A percentile compares a stretch with the other conserved stretches of the same genome.
phyloP scores from a whole-genome alignment of 2,329 filamentous ascomycete genomes.

The Botrytis pseudocinerea region DNA sequence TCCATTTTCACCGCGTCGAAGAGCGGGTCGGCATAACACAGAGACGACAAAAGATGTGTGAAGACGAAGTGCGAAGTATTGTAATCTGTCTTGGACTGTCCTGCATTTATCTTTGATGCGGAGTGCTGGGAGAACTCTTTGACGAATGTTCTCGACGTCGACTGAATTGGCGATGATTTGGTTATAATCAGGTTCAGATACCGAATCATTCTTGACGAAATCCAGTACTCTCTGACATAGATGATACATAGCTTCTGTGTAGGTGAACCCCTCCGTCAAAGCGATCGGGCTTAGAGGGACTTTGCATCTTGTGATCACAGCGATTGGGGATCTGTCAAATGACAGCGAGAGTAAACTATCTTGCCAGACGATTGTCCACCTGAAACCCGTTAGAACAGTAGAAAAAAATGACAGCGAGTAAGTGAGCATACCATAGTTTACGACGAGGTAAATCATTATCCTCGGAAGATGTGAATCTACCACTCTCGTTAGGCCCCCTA shows the following conservation, averaged over 20 bases:
- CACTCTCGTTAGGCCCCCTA: conserved; percentile 37
- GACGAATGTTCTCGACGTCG: conserved; percentile 43
- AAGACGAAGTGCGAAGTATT: conserved; percentile 64
- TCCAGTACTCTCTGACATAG: conserved; percentile 61
- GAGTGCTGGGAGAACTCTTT: conserved; percentile 55
- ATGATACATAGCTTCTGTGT: conserved; percentile 66
- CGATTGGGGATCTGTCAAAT: conserved; percentile 66
- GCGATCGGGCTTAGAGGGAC: conserved; percentile 57
- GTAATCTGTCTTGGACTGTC: conserved; percentile 61
- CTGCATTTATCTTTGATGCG: conserved; percentile 63
- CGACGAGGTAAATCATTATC: conserved; percentile 38
- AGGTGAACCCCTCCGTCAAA: conserved; percentile 53
- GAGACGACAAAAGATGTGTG: conserved; percentile 67
- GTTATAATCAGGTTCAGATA: conserved; percentile 35
- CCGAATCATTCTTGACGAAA: conserved; percentile 37
- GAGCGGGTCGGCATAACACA: conserved; percentile 62
- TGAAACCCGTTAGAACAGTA: conserved; percentile 37
- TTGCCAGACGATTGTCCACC: conserved; percentile 65
- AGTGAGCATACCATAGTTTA: conserved; percentile 37
- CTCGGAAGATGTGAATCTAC: conserved; percentile 33
- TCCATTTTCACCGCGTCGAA: conserved; percentile 53
- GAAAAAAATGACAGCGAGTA: not conserved
- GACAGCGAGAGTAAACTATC: conserved; percentile 66
- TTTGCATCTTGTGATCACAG: conserved; percentile 46
- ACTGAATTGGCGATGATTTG: conserved; percentile 60